Evolutionary conservation across 306 rosid species (phyloP), one percentile per base, ranked within the genome.

Genomic region (Quercus mongolica): DNA sequence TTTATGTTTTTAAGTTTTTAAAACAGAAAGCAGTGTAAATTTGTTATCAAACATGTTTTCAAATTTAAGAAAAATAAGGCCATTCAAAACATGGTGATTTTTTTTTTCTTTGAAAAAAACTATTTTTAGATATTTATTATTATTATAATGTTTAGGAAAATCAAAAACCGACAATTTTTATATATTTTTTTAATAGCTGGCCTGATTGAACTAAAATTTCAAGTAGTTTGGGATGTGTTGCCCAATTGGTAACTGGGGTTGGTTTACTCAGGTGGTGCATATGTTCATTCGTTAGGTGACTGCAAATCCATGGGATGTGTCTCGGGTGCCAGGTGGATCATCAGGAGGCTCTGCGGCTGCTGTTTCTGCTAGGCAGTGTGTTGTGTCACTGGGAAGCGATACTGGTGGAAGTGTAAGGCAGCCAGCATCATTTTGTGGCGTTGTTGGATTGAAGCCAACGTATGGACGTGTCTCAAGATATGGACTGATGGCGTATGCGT

Each of bases 391-490:
- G 82, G 99, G 99, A 85, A 95, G 99, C 86, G 99, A 95, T 84
- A 93, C 99, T 20, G 99, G 99, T 73, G 99, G 99, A 81, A 95
- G 99, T 74, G 99, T 95, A 80, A 87, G 99, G 87, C 99, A 93
- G 87, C 99, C 99, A 12, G 99, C 99, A 33, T 93, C 97, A 7
- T 95, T 95, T 78, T 95, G 98, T 71, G 99, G 99, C 52, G 99
- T 95, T 62, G 98, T 95, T 71, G 99, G 99, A 26, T 86, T 95
- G 88, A 95, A 95, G 87, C 99, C 99, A 6, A 95, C 99, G 0
- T 95, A 95, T 78, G 99, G 99, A 30, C 98, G 97, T 13, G 94
- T 95, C 74, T 95, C 99, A 1, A 89, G 99, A 83, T 95, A 85
- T 68, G 99, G 98, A 78, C 96, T 95, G 23, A 95, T 95, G 97